Conservation (phyloP, 2,329 filamentous ascomycete species). For the Cytospora mali region DNA sequence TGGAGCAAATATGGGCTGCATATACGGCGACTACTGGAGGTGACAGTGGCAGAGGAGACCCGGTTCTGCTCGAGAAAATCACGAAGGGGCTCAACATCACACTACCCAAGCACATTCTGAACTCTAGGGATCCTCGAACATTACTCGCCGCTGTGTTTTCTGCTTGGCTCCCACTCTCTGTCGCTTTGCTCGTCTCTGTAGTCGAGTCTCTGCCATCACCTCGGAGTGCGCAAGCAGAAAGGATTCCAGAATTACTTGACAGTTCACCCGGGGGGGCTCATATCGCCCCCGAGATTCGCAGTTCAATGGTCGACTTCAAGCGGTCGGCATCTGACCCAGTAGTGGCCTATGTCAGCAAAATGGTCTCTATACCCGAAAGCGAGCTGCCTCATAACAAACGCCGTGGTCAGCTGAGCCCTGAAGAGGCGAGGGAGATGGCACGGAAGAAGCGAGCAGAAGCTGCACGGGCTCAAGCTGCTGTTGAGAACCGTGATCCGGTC, state of each 20-base stretch:
- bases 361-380: slow-evolving; percentile 93
- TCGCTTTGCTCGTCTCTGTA: slow-evolving; percentile 88
- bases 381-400: slow-evolving; percentile 88
- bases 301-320: slow-evolving; percentile 84
- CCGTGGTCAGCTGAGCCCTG: slow-evolving; percentile 75
- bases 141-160: slow-evolving; percentile 86
- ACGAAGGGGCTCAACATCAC: slow-evolving; percentile 86
- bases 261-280: slow-evolving; percentile 75
- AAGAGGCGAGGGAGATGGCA: slow-evolving; percentile 87
- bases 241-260: slow-evolving; percentile 78
- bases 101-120: slow-evolving; percentile 80
- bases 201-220: slow-evolving; percentile 92
- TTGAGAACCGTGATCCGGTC: slow-evolving; percentile 48
- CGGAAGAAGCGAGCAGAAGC: slow-evolving; percentile 89
- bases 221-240: slow-evolving; percentile 72
- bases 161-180: slow-evolving; percentile 89
- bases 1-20: slow-evolving; percentile 95
- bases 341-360: slow-evolving; percentile 96
- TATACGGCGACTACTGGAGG: slow-evolving; percentile 89
- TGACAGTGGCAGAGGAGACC: slow-evolving; percentile 80
- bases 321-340: slow-evolving; percentile 71
- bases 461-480: slow-evolving; percentile 71
- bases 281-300: slow-evolving; percentile 69
- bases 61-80: slow-evolving; percentile 85
- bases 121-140: slow-evolving; percentile 80